Conservation (phyloP, 768 basidiomycete species). For the Polyporus arcularius region DNA sequence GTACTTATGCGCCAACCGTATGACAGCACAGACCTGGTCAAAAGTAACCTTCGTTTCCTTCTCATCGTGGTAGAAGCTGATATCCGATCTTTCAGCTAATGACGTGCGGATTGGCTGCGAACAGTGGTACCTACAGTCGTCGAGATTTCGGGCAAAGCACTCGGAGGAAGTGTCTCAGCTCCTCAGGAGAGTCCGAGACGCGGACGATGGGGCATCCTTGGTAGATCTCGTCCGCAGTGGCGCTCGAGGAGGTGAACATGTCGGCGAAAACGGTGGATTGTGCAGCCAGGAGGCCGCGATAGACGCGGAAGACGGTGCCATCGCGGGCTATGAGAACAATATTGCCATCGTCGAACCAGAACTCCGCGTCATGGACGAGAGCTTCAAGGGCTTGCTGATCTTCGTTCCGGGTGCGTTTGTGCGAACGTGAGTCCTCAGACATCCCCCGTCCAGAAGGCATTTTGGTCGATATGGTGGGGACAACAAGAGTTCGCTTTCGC, state of each 20-base stretch:
- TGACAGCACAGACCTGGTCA: neutral
- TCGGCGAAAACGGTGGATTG: conserved; percentile 7
- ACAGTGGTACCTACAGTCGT: too few relatives aligned
- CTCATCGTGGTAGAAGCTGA: neutral
- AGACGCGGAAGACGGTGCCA: neutral
- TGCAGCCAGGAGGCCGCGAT: conserved; percentile 3
- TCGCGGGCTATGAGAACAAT: conserved; percentile 1
- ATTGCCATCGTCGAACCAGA: conserved; percentile 6
- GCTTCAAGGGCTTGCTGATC: too few relatives aligned
- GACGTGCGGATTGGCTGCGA: too few relatives aligned
- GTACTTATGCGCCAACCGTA: conserved; percentile 1
- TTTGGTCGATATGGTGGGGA: too few relatives aligned
- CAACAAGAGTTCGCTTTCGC: too few relatives aligned
- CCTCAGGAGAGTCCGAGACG: neutral
- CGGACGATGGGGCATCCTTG: neutral
- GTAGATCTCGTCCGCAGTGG: neutral
- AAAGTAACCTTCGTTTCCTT: neutral
- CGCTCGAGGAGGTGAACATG: conserved; percentile 1
- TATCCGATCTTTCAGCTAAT: too few relatives aligned
- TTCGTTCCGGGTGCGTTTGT: too few relatives aligned
- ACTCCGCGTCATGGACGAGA: too few relatives aligned
- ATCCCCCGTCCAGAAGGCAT: too few relatives aligned
- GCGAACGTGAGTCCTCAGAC: too few relatives aligned
- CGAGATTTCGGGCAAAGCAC: neutral
- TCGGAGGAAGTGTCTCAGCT: neutral